A percentile compares a stretch with the other conserved stretches of the same genome.
These are phyloP conservation scores for Rhizopus sp. DNA, from an alignment of 371 early-diverging fungal genomes.

Conservation along the genomic window DNA sequence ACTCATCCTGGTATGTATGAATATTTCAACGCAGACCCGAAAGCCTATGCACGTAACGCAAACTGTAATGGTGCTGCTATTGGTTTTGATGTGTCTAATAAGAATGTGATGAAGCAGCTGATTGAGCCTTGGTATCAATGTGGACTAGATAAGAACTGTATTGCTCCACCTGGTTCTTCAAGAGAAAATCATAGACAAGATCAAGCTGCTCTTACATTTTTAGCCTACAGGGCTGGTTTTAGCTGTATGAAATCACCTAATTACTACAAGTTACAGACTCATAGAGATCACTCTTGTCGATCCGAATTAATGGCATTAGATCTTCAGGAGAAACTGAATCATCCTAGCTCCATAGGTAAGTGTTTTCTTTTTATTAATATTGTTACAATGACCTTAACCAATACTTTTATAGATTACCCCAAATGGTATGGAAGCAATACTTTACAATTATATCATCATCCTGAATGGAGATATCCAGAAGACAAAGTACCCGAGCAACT, in stretches of 20 bases:
- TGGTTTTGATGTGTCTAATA: constrained; percentile 50
- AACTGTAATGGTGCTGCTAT: constrained; percentile 62
- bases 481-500: constrained; percentile 28
- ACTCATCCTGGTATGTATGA: constrained; percentile 55
- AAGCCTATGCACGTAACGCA: constrained; percentile 33
- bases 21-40: constrained; percentile 39
- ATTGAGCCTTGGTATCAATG: constrained; percentile 55
- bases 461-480: constrained; percentile 35
- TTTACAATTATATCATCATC: constrained; percentile 29
- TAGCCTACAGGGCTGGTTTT: constrained; percentile 35
- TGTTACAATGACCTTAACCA: neutral
- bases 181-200: constrained; percentile 61
- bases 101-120: constrained; percentile 36
- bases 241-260: constrained; percentile 22
- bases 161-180: constrained; percentile 56
- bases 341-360: constrained; percentile 32
- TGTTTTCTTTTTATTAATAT: neutral
- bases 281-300: constrained; percentile 31
- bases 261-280: constrained; percentile 19
- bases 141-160: constrained; percentile 52
- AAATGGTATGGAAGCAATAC: constrained; percentile 34
- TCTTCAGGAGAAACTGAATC: constrained; percentile 25
- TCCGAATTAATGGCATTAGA: constrained; percentile 25
- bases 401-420: constrained; percentile 23
- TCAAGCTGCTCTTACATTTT: constrained; percentile 56